Conservation (phyloP, 345 rosid genomes). For the rapeseed (Brassica napus) region DNA sequence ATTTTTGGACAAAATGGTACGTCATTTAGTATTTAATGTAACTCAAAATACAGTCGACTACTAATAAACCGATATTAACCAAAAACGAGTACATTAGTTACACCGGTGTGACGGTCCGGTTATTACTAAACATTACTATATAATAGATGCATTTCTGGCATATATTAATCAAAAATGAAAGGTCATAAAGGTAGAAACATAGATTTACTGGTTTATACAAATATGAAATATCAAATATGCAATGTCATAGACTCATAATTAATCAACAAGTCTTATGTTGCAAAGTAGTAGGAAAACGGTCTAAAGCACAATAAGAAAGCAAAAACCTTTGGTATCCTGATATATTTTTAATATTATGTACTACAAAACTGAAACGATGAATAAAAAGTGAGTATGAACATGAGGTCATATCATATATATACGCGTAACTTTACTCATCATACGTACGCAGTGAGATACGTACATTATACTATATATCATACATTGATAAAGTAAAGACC, state of each 20-base stretch:
- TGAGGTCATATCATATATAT: slow-evolving; percentile 14
- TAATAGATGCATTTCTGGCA: neutral
- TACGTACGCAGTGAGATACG: slow-evolving; percentile 10
- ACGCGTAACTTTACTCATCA: slow-evolving; percentile 38
- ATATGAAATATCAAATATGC: neutral
- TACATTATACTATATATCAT: neutral
- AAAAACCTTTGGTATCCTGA: neutral
- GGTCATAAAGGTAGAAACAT: neutral
- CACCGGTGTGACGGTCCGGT: neutral
- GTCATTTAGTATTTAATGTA: neutral
- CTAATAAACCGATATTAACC: neutral
- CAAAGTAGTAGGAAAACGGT: neutral
- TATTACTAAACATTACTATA: neutral
- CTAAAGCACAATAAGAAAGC: neutral
- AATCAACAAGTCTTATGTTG: neutral
- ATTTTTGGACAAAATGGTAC: slow-evolving; percentile 10
- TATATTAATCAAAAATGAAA: neutral
- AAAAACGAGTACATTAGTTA: neutral
- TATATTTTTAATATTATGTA: neutral
- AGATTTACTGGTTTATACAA: neutral
- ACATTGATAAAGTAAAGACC: neutral
- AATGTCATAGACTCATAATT: neutral
- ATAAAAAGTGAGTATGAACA: slow-evolving; percentile 25
- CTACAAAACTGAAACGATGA: slow-evolving; percentile 8
- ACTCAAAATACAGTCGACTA: neutral